Percentiles rank a stretch among this genome's conserved stretches.
These are phyloP conservation scores for Letharia columbiana DNA, from an alignment of 495 filamentous ascomycete species.

Conservation along the genomic window DNA sequence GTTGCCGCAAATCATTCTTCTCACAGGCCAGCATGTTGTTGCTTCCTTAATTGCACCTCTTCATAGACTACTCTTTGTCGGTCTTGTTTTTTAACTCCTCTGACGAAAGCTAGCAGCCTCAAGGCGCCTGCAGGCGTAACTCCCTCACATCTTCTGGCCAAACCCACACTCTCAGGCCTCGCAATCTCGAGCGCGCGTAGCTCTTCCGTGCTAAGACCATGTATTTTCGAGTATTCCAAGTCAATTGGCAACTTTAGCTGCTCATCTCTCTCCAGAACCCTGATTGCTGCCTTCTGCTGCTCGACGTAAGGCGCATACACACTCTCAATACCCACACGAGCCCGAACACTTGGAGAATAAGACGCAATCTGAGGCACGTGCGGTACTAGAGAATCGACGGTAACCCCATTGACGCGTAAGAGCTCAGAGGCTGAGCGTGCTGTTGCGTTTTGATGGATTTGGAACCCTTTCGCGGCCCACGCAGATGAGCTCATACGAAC, in stretches of 20 bases:
- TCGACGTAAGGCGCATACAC: slow-evolving; percentile 77
- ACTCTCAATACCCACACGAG: slow-evolving; percentile 68
- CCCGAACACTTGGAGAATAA: slow-evolving; percentile 48
- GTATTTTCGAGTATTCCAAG: slow-evolving; percentile 64
- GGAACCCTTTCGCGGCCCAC: slow-evolving; percentile 66
- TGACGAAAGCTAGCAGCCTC: slow-evolving; percentile 39
- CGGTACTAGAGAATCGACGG: slow-evolving; percentile 44
- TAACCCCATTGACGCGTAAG: slow-evolving; percentile 51
- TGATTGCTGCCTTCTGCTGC: slow-evolving; percentile 55
- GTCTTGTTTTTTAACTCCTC: slow-evolving; percentile 23
- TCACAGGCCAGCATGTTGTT: slow-evolving; percentile 22
- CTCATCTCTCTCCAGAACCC: slow-evolving; percentile 67
- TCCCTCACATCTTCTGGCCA: slow-evolving; percentile 83
- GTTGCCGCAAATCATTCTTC: background rate
- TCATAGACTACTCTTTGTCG: slow-evolving; percentile 11
- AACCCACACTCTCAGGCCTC: slow-evolving; percentile 73
- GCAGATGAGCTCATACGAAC: slow-evolving; percentile 45
- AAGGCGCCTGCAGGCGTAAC: slow-evolving; percentile 47
- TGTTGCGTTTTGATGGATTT: slow-evolving; percentile 49
- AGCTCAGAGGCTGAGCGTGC: slow-evolving; percentile 66
- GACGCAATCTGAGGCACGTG: slow-evolving; percentile 47
- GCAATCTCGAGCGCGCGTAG: slow-evolving; percentile 56
- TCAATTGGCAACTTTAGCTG: slow-evolving; percentile 61
- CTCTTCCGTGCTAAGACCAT: slow-evolving; percentile 73
- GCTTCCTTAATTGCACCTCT: slow-evolving; percentile 20